Base-by-base conservation (phyloP, 164 flowering plant species). In the Dillenia suffruticosa region DNA sequence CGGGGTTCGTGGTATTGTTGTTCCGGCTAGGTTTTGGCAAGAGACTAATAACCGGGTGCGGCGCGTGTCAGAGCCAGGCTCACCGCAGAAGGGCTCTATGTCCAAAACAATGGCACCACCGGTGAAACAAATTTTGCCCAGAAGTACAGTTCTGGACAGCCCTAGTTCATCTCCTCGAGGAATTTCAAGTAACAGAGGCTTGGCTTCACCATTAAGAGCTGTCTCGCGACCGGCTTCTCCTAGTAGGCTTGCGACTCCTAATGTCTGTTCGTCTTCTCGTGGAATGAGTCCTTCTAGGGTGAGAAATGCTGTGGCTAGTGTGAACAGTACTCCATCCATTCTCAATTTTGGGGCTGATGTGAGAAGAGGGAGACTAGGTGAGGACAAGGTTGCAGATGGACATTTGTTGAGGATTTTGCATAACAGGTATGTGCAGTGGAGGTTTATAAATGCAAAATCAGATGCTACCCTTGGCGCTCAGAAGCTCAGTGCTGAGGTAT, bases 371-470 rank as follows among this genome's bases (percentile, higher is more conserved):
- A 90, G 77, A 76, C 55, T 80, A 61, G 94, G 87, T 53, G 97
- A 84, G 62, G 80, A 71, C 69, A 72, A 77, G 58, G 68, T 84
- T 58, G 74, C 58, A 46, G 87, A 88, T 73, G 97, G 88, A 11
- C 94, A 90, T 61, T 62, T 69, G 48, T 70, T 90, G 72, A 85
- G 92, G 75, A 64, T 89, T 44, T 65, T 88, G 26, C 64, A 90
- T 72, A 88, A 89, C 66, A 77, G 89, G 63, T 76, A 81, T 26
- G 61, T 90, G 79, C 96, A 93, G 44, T 93, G 98, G 98, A 80
- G 92, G 16, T 87, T 84, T 71, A 76, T 76, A 8, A 90, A 90
- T 80, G 97, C 96, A 0, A 82, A 84, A 77, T 83, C 81, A 44
- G 84, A 82, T 71, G 78, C 83, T 64, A 68, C 94, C 9, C 32